phyloP scores from a whole-genome alignment of 2,329 filamentous ascomycete genomes.

The Lojkania enalia region DNA sequence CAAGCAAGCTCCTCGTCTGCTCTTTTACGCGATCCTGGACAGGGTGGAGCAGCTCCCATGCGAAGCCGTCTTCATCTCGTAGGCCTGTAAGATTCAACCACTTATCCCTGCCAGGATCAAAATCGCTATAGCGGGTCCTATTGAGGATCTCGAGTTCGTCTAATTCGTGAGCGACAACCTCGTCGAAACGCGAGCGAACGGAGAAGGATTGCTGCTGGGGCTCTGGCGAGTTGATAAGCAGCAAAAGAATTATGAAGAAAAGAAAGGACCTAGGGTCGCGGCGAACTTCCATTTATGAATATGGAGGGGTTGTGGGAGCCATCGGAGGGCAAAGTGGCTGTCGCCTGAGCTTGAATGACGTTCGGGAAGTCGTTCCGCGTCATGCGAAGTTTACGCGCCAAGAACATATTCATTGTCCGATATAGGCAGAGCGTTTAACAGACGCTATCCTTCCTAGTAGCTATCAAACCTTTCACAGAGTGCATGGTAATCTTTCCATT shows the following conservation, averaged over 20 bases:
- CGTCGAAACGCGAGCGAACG: slow-evolving; percentile 45
- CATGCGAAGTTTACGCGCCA: neutral
- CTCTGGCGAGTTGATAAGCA: slow-evolving; percentile 44
- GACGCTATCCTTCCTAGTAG: too few species aligned
- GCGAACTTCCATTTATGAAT: slow-evolving; percentile 42
- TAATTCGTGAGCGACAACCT: slow-evolving; percentile 56
- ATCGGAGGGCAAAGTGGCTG: slow-evolving; percentile 23
- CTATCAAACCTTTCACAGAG: too few species aligned
- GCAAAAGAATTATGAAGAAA: slow-evolving; percentile 42
- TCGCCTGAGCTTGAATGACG: slow-evolving; percentile 14
- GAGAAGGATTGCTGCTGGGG: slow-evolving; percentile 39
- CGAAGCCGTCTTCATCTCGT: slow-evolving; percentile 71
- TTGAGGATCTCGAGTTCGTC: slow-evolving; percentile 52
- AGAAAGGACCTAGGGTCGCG: slow-evolving; percentile 42
- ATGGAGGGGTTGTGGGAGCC: slow-evolving; percentile 23
- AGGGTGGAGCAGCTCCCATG: slow-evolving; percentile 71
- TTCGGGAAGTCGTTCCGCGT: slow-evolving; percentile 7
- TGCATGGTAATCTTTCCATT: too few species aligned
- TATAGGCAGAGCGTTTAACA: neutral
- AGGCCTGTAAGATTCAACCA: slow-evolving; percentile 72
- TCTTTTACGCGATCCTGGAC: slow-evolving; percentile 69
- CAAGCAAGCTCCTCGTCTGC: slow-evolving; percentile 51
- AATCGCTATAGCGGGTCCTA: slow-evolving; percentile 49
- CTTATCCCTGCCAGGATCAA: slow-evolving; percentile 49
- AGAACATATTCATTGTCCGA: too few species aligned